Conservation (phyloP, 2,329 filamentous ascomycete genomes). For the Mycosphaerella arachidis region DNA sequence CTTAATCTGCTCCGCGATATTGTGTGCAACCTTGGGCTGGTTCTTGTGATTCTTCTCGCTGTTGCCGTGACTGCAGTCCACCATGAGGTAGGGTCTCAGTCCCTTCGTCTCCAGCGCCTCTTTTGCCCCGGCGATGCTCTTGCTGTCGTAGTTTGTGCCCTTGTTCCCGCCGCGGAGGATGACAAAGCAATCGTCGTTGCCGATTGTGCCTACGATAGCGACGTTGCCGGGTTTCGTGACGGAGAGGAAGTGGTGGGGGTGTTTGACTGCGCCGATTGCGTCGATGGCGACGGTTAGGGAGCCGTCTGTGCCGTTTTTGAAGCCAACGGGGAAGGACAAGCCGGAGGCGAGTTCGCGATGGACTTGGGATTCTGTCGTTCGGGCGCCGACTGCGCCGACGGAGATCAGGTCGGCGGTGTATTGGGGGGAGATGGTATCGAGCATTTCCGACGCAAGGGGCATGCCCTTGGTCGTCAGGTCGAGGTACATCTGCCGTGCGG, state of each 20-base stretch:
- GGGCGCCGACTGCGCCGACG: conserved; percentile 88
- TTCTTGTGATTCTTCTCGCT: conserved; percentile 84
- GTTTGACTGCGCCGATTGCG: conserved; percentile 85
- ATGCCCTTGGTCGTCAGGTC: conserved; percentile 89
- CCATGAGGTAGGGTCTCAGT: conserved; percentile 74
- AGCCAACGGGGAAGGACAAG: conserved; percentile 93
- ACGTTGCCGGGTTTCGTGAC: conserved; percentile 95
- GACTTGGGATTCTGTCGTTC: conserved; percentile 92
- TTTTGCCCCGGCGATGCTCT: conserved; percentile 80
- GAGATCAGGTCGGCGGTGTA: conserved; percentile 90
- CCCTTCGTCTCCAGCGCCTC: conserved; percentile 70
- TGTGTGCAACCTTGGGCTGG: conserved; percentile 85
- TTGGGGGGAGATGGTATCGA: conserved; percentile 96
- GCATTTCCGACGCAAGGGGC: conserved; percentile 95
- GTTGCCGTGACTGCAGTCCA: conserved; percentile 97
- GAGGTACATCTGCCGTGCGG: conserved; percentile 85
- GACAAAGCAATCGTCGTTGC: conserved; percentile 96
- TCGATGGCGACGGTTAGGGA: conserved; percentile 86
- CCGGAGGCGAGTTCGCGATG: conserved; percentile 92
- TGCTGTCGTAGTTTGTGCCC: conserved; percentile 88
- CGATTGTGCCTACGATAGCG: conserved; percentile 87
- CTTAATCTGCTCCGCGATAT: conserved; percentile 76
- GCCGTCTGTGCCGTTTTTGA: conserved; percentile 99
- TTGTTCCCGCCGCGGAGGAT: conserved; percentile 89
- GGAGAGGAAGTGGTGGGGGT: conserved; percentile 93